These are phyloP conservation scores for Rhizomucor pusillus DNA, from an alignment of 371 early-diverging fungal genomes.

Conservation along the genomic window DNA sequence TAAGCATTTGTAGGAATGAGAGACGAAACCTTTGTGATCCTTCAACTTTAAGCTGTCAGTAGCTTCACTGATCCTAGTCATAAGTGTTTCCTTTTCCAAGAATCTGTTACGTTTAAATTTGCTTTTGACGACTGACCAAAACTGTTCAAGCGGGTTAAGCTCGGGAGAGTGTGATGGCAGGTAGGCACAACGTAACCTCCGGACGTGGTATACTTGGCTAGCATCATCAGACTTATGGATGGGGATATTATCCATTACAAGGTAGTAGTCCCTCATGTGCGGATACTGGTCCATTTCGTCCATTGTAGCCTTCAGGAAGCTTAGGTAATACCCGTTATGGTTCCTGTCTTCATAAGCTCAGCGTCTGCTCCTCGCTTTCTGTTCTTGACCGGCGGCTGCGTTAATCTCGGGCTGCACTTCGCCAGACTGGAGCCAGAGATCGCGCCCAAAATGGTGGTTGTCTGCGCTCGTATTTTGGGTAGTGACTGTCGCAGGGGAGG, in stretches of 20 bases:
- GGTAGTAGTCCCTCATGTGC: slow-evolving; percentile 13
- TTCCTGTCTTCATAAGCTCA: too few species aligned
- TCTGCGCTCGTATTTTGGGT: too few species aligned
- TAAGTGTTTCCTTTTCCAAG: slow-evolving; percentile 7
- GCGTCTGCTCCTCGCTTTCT: too few species aligned
- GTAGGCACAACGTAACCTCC: slow-evolving; percentile 2
- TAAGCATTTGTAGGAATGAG: slow-evolving; percentile 4
- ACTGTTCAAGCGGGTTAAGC: slow-evolving; percentile 9
- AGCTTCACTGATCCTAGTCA: slow-evolving; percentile 7
- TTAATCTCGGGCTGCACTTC: too few species aligned
- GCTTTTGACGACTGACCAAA: slow-evolving; percentile 8
- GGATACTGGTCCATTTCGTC: slow-evolving; percentile 18
- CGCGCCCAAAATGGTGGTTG: too few species aligned
- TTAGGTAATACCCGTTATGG: too few species aligned
- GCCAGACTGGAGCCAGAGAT: too few species aligned
- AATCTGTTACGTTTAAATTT: slow-evolving; percentile 7
- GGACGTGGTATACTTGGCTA: neutral
- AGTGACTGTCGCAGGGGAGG: too few species aligned
- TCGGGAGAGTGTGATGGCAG: slow-evolving; percentile 7
- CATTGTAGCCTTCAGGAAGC: slow-evolving; percentile 12
- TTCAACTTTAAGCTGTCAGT: slow-evolving; percentile 1
- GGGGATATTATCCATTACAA: slow-evolving; percentile 18
- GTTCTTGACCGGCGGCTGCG: too few species aligned
- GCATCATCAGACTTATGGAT: slow-evolving; percentile 9
- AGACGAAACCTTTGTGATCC: slow-evolving; percentile 2